Evolutionary conservation across 2,329 filamentous ascomycete species (phyloP).

Genomic region (Aspergillus sp.): DNA sequence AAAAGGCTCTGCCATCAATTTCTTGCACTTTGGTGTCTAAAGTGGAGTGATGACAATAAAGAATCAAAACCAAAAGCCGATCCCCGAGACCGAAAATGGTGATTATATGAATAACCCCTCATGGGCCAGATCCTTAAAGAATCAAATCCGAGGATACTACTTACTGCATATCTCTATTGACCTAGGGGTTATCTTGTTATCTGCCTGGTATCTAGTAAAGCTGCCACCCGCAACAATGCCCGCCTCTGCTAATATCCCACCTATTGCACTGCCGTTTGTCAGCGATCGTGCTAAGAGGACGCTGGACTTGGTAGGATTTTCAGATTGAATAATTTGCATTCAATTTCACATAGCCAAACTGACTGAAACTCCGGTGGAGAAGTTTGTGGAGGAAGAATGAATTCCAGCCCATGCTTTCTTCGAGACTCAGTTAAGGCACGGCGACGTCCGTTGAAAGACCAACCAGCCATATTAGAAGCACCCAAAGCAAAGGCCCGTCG

Average conservation of each 20-base stretch:
- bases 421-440: conserved; percentile 72
- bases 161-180: no score
- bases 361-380: conserved; percentile 60
- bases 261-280: conserved; percentile 60
- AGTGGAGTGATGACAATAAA: no score
- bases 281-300: conserved; percentile 81
- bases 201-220: no score
- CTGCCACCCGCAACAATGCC: conserved; percentile 35
- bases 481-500: conserved; percentile 78
- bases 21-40: no score
- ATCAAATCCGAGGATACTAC: no score
- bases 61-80: no score
- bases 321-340: not conserved
- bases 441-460: conserved; percentile 69
- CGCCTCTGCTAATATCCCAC: conserved; percentile 50
- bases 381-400: conserved; percentile 96
- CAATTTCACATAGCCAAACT: not conserved
- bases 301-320: conserved; percentile 61
- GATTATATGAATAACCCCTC: no score
- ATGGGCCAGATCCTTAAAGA: no score
- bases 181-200: no score
- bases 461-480: conserved; percentile 78
- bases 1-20: no score
- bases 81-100: no score
- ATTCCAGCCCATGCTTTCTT: conserved; percentile 79